phyloP scores from a whole-genome alignment of 176 grass and related monocot species.

The Musa schizocarpa region DNA sequence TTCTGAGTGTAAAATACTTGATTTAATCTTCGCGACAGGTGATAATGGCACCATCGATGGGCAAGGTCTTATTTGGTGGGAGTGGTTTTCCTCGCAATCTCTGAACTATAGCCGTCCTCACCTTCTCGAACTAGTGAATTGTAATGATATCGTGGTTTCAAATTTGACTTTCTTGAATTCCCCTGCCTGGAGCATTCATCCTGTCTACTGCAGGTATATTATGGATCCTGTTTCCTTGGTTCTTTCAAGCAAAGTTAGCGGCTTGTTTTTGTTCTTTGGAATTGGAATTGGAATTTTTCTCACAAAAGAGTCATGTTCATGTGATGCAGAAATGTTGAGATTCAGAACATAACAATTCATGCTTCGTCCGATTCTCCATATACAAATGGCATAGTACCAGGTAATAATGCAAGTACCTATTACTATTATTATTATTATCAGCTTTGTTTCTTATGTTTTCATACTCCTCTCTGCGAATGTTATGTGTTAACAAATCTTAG shows the following conservation, averaged over 20 bases:
- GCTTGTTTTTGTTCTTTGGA: constrained; percentile 11
- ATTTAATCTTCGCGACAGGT: constrained; percentile 21
- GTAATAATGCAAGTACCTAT: constrained; percentile 23
- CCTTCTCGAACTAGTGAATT: constrained; percentile 69
- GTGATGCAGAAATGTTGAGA: constrained; percentile 47
- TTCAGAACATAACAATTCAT: constrained; percentile 66
- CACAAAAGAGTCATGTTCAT: neutral
- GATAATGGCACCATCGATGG: constrained; percentile 72
- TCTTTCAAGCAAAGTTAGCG: constrained; percentile 1
- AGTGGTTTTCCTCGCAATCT: constrained; percentile 44
- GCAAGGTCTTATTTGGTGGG: constrained; percentile 84
- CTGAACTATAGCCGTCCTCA: constrained; percentile 82
- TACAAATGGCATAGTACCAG: constrained; percentile 80
- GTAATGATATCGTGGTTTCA: constrained; percentile 53
- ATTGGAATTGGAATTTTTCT: neutral
- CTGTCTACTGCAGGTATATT: constrained; percentile 60
- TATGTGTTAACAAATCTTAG: neutral
- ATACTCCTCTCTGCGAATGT: neutral
- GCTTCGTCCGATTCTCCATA: constrained; percentile 53
- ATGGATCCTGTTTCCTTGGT: neutral
- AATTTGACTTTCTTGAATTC: constrained; percentile 80
- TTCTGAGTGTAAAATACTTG: neutral
- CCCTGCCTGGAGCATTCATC: constrained; percentile 90
- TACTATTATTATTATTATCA: neutral
- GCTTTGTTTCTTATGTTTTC: neutral